phyloP scores from a whole-genome alignment of 2,329 filamentous ascomycete species.

The Cladosporium colombiae region DNA sequence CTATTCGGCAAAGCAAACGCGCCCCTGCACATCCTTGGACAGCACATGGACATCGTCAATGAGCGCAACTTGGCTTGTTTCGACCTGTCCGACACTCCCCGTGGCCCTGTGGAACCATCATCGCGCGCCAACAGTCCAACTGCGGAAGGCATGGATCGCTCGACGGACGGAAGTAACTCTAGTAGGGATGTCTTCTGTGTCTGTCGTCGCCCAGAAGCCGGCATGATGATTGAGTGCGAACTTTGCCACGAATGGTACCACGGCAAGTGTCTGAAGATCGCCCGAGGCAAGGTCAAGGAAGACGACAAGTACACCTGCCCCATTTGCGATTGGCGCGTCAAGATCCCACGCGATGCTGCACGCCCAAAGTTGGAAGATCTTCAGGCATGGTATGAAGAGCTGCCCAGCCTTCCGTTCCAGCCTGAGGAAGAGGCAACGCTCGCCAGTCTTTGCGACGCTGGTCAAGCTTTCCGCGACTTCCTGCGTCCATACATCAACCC shows the following conservation, averaged over 20 bases:
- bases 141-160: conserved; percentile 39
- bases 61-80: conserved; percentile 91
- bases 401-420: conserved; percentile 75
- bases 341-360: conserved; percentile 93
- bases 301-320: conserved; percentile 98
- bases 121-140: conserved; percentile 75
- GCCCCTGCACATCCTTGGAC: conserved; percentile 90
- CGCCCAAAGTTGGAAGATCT: conserved; percentile 93
- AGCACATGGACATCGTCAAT: conserved; percentile 90
- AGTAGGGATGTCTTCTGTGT: conserved; percentile 91
- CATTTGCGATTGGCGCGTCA: conserved; percentile 95
- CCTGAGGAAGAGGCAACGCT: conserved; percentile 91
- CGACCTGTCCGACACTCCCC: conserved; percentile 82
- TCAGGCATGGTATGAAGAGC: conserved; percentile 79
- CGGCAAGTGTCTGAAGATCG: conserved; percentile 96
- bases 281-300: conserved; percentile 95
- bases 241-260: conserved; percentile 99
- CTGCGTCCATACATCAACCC: conserved; percentile 80
- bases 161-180: conserved; percentile 48
- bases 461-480: conserved; percentile 79
- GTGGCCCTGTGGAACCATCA: conserved; percentile 86
- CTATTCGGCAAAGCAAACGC: conserved; percentile 98
- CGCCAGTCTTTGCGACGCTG: conserved; percentile 81
- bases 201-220: conserved; percentile 86
- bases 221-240: conserved; percentile 99